Evolutionary conservation across 108 stramenopile species (phyloP).

Genomic region (Nitzschia inconspicua): DNA sequence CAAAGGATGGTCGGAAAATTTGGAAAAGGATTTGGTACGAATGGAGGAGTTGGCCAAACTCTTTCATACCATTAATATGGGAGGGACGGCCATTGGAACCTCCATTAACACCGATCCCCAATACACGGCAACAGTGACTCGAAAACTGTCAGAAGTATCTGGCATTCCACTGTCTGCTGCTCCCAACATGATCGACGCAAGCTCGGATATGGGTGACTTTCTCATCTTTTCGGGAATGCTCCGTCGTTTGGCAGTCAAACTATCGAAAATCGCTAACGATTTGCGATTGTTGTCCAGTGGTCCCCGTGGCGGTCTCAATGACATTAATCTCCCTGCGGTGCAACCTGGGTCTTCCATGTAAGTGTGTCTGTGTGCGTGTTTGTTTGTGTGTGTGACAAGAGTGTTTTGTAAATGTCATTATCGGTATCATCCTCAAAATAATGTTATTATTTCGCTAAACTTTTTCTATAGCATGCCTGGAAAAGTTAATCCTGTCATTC

Average conservation of each 20-base stretch:
- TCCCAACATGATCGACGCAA: constrained; percentile 63
- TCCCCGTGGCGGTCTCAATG: constrained; percentile 65
- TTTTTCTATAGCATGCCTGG: too few species aligned
- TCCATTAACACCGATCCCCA: constrained; percentile 56
- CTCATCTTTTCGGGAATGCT: constrained; percentile 52
- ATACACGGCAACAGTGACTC: constrained; percentile 50
- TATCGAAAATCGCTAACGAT: constrained; percentile 76
- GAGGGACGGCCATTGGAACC: constrained; percentile 73
- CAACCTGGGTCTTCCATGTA: constrained; percentile 72
- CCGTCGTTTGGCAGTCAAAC: constrained; percentile 45
- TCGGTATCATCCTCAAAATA: neutral
- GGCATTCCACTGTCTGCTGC: constrained; percentile 49
- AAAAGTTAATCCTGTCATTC: constrained; percentile 78
- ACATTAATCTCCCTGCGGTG: constrained; percentile 61
- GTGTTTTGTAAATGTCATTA: too few species aligned
- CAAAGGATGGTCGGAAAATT: constrained; percentile 43
- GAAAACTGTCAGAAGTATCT: constrained; percentile 45
- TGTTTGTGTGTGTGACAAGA: neutral
- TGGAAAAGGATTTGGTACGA: constrained; percentile 37
- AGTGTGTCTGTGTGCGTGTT: constrained; percentile 32
- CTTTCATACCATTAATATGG: constrained; percentile 22
- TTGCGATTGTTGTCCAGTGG: constrained; percentile 59
- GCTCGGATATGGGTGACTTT: constrained; percentile 61
- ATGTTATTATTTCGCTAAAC: neutral
- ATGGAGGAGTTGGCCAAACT: constrained; percentile 37